Base-by-base conservation (phyloP, 441 rosid species). In the Pelargonium myrrhifolium region DNA sequence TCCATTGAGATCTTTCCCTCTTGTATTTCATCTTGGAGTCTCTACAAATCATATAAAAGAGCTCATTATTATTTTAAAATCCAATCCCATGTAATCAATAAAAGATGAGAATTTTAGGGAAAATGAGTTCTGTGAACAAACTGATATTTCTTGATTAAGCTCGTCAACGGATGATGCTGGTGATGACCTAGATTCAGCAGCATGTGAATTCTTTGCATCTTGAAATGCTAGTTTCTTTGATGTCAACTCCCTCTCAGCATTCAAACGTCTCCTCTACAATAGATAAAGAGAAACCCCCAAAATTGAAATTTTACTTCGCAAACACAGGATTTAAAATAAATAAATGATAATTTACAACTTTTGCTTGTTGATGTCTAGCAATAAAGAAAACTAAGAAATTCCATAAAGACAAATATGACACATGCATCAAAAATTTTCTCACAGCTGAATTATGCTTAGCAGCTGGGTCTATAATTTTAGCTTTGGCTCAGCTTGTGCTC, bases 71-170 rank as follows among this genome's bases (percentile, higher is more conserved):
- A 10, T 69, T 47, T 24, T 49, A 28, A 40, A 65, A 43, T 17
- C 47, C 24, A 35, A 75, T 60, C 65, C 4, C 42, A 42, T 42
- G 56, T 24, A 71, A 21, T 51, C 31, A 68, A 65, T 22, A 63
- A 67, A 10, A 63, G 58, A 66, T 49, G 14, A 8, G 49, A 58
- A 40, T 71, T 14, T 65, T 62, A 61, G 26, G 24, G 26, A 47
- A 66, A 69, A 20, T 37, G 69, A 71, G 18, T 64, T 74, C 72
- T 62, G 12, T 73, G 71, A 80, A 85, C 97, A 74, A 74, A 95
- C 98, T 66, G 85, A 81, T 76, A 92, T 87, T 79, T 95, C 99
- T 81, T 78, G 85, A 66, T 67, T 80, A 78, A 87, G 88, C 82
- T 95, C 97, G 73, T 89, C 88, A 75, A 88, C 89, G 73, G 80